Evolutionary conservation across 768 basidiomycete species (phyloP).

Genomic region (Auricularia sp.): DNA sequence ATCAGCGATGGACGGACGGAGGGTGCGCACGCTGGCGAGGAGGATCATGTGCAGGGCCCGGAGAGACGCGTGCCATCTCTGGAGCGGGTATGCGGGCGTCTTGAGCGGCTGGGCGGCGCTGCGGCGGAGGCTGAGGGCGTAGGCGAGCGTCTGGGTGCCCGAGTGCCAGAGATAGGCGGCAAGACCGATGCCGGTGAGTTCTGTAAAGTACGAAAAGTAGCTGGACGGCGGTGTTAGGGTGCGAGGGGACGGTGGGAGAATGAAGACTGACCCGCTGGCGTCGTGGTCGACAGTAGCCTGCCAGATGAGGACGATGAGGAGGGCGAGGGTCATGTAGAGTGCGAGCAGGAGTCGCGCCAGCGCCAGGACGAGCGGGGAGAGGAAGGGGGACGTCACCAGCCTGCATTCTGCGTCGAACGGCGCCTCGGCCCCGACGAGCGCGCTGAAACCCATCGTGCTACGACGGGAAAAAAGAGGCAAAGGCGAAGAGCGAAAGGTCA

Average conservation of each 20-base stretch:
- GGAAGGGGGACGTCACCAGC: slow-evolving; percentile 40
- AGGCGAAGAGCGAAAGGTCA: background rate
- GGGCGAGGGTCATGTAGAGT: slow-evolving; percentile 36
- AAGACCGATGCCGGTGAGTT: slow-evolving; percentile 51
- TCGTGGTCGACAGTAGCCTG: slow-evolving; percentile 18
- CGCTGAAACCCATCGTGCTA: background rate
- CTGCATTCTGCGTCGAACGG: slow-evolving; percentile 31
- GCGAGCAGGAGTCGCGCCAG: slow-evolving; percentile 38
- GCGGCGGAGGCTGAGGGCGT: slow-evolving; percentile 19
- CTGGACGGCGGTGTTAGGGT: slow-evolving; percentile 21
- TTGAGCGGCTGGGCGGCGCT: slow-evolving; percentile 14
- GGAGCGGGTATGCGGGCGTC: slow-evolving; percentile 38
- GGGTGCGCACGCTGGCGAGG: slow-evolving; percentile 39
- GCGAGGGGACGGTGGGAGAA: background rate
- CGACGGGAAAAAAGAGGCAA: background rate
- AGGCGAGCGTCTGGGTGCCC: slow-evolving; percentile 40
- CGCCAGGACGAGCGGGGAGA: slow-evolving; percentile 36
- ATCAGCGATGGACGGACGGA: slow-evolving; percentile 17
- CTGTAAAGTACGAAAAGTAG: slow-evolving; percentile 55
- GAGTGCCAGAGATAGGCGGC: slow-evolving; percentile 54
- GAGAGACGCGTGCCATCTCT: slow-evolving; percentile 44
- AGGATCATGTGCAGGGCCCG: slow-evolving; percentile 50
- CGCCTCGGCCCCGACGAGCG: slow-evolving; percentile 22
- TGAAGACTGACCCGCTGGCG: slow-evolving; percentile 24
- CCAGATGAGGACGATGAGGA: slow-evolving; percentile 30